Evolutionary conservation across 148 eudicot genomes (phyloP), one percentile per base, ranked within the genome.

Genomic region (Vaccinium macrocarpon): DNA sequence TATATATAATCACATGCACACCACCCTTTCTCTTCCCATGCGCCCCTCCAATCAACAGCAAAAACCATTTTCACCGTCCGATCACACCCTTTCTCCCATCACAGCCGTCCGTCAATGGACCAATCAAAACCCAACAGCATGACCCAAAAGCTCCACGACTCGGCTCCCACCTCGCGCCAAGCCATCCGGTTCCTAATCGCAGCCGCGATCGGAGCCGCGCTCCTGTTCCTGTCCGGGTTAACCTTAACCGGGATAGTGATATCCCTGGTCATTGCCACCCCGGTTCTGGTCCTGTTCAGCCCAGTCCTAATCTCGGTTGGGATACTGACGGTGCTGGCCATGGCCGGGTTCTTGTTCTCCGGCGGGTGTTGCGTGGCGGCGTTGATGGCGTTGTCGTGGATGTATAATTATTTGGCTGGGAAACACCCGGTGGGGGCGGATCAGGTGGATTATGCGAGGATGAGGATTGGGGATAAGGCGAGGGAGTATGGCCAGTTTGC

Each of bases 341-440:
- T 8, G 1, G 71, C 29, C 29, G 71, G 91, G 10, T 88, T 90
- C 57, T 49, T 90, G 79, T 84, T 90, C 38, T 90, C 91, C 6
- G 91, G 91, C 18, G 88, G 86, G 75, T 90, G 90, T 5, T 88
- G 91, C 11, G 87, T 88, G 71, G 71, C 32, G 15, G 71, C 71
- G 14, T 10, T 64, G 71, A 64, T 64, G 71, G 32, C 71, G 13
- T 64, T 64, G 71, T 64, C 71, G 71, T 64, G 71, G 71, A 80
- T 88, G 1, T 90, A 90, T 81, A 86, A 86, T 8, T 90, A 90
- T 2, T 29, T 70, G 6, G 81, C 91, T 12, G 91, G 91, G 23
- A 88, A 84, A 64, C 84, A 86, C 32, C 83, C 90, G 9, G 59
- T 81, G 1, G 87, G 91, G 48, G 86, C 91, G 1, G 88, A 86